Evolutionary conservation across 176 grass and related monocot species (phyloP).

Genomic region (Urochloa ruziziensis): DNA sequence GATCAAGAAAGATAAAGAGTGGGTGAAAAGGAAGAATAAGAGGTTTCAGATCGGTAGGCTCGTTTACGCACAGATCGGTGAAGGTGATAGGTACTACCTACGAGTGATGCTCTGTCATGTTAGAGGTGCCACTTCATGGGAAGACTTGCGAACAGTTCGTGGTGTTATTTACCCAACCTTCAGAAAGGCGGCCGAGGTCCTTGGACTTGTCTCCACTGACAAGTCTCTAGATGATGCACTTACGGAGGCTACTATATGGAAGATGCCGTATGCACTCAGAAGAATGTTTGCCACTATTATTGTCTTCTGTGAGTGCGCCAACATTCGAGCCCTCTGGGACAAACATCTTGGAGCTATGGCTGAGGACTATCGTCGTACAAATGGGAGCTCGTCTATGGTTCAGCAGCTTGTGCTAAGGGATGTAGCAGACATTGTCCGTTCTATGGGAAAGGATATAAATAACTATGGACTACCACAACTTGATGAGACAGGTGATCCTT

Average conservation of each 20-base stretch:
- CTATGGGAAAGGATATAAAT: background rate
- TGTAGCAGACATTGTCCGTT: background rate
- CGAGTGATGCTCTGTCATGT: background rate
- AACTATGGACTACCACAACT: background rate
- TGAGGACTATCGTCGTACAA: background rate
- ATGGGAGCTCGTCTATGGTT: fast-evolving
- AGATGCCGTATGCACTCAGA: background rate
- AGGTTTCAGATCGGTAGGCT: background rate
- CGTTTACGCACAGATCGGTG: background rate
- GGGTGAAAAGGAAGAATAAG: too few species aligned
- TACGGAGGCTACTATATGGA: background rate
- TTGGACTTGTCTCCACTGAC: background rate
- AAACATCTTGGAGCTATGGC: background rate
- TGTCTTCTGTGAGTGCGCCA: background rate
- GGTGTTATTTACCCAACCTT: too few species aligned
- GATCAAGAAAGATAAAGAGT: background rate
- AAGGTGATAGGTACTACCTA: background rate
- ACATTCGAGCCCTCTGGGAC: background rate
- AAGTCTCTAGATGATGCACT: background rate
- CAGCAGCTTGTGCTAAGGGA: background rate
- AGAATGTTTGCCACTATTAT: background rate
- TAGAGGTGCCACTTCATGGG: too few species aligned
- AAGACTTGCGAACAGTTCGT: too few species aligned
- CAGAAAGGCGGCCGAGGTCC: background rate
- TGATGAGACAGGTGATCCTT: background rate